Evolutionary conservation across 1,284 basidiomycete species (phyloP), one percentile per base, ranked within the genome.

Genomic region (Cryptococcus sp.): DNA sequence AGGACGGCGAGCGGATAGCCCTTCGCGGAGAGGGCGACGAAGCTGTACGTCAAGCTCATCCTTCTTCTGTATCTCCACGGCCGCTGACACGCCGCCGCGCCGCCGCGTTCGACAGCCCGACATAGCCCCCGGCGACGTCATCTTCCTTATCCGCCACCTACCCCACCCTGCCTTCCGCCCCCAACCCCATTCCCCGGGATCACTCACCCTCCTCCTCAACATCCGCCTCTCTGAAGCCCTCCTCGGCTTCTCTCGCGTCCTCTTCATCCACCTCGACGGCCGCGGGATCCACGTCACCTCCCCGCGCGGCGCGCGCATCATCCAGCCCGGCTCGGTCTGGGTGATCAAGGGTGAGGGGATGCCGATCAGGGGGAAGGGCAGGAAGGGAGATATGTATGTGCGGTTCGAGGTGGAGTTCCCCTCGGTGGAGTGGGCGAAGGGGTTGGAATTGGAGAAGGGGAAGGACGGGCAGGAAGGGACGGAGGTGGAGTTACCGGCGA

Each of bases 211-310:
- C 2, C 68, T 67, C 12, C 62, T 78, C 9, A 67, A 72, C 40
- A 86, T 97, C 59, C 91, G 89, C 1, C 80, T 96, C n/a, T 93
- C 91, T 6, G 93, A 97, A 77, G 88, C 92, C 2, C 81, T 97
- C 11, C 82, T 94, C 46, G 92, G 92, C 16, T 92, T 97, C 77
- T 87, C 86, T 52, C 85, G 92, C 20, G 86, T 95, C 60, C 78
- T 94, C 18, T 78, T 96, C 55, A 88, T 86, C 13, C 92, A 97
- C 73, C 81, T 97, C 24, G 92, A 97, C 71, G 91, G 91, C 2
- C 84, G 90, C 15, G 91, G 91, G 6, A 82, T 96, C 52, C 84
- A 85, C 46, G 83, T 94, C 15, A 78, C 83, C 1, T 87, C 84
- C 60, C 86, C 86, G 9, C 80, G 83, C 2, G 85, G 87, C 43